Evolutionary conservation across 2,329 filamentous ascomycete species (phyloP), one percentile per base, ranked within the genome.

Genomic region (Nemania abortiva): DNA sequence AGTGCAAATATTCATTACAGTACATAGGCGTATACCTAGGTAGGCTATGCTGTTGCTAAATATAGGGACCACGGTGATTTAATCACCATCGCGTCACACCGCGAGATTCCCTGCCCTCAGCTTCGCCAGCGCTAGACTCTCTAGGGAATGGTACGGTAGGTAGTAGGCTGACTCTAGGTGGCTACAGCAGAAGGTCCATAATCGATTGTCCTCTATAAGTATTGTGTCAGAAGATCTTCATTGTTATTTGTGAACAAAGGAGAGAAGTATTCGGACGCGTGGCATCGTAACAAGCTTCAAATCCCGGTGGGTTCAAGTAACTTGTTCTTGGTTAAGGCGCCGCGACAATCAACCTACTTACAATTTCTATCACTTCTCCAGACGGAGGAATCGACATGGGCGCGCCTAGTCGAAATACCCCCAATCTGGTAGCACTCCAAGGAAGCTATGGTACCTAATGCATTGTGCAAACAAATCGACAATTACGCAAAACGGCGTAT

Each of bases 401-500:
- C 1, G 29, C 20, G 50, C 9, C 34, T 15, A 34, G 9, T 24
- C n/a, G 6, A 3, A 27, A 42, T n/a, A 20, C 27, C 34, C 15
- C 55, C 13, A 15, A 53, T 52, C 47, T 53, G 1, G 34, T 7
- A 42, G 3, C 11, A 13, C 22, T n/a, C 5, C n/a, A n/a, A 34
- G 9, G 31, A 5, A 9, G 31, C n/a, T n/a, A n/a, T n/a, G n/a
- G n/a, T n/a, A n/a, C n/a, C n/a, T n/a, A n/a, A 34, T 34, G 31
- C 9, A 34, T 34, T 34, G 31, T 9, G 9, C 9, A 34, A 22
- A 56, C n/a, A 18, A 37, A 56, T 27, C 15, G 37, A 22, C 13
- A 47, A 10, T n/a, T 50, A 55, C 20, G 55, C 20, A 22, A 34
- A 37, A 55, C 13, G 37, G 52, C 66, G 61, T 68, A 61, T 56